Conservation (phyloP, 169 alveolate genomes). For the Plasmodium yoelii region DNA sequence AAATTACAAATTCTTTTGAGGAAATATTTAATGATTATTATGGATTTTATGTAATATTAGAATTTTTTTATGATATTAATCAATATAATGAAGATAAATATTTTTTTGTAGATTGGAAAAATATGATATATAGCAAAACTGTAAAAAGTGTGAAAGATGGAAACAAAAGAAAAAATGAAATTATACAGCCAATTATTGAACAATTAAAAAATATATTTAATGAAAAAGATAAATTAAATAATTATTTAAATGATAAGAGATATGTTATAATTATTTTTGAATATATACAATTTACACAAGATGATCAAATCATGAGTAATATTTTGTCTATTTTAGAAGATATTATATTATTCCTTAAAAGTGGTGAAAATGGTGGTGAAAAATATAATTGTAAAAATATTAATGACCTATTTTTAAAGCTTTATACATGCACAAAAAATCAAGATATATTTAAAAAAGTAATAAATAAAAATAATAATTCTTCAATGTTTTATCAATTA, state of each 20-base stretch:
- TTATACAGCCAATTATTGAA: conserved; percentile 32
- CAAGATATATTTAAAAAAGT: background rate
- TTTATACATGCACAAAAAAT: conserved; percentile 13
- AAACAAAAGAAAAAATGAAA: conserved; percentile 58
- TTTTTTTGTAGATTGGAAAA: conserved; percentile 49
- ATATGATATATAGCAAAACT: conserved; percentile 42
- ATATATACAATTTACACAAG: conserved; percentile 30
- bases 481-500: conserved; percentile 15
- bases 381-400: conserved; percentile 21
- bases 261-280: conserved; percentile 50
- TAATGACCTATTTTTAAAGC: conserved; percentile 13
- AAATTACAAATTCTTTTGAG: conserved; percentile 48
- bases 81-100: conserved; percentile 35
- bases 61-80: conserved; percentile 48
- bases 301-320: conserved; percentile 38
- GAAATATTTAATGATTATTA: conserved; percentile 58
- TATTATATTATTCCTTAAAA: conserved; percentile 6
- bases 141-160: conserved; percentile 53
- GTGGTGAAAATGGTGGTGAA: background rate
- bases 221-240: conserved; percentile 25
- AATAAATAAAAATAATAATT: background rate
- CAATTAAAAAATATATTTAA: conserved; percentile 11
- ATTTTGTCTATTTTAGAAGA: conserved; percentile 18
- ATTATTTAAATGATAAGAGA: conserved; percentile 35
- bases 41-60: conserved; percentile 72